Evolutionary conservation across 352 stramenopile species (phyloP), one percentile per base, ranked within the genome.

Genomic region (Phytophthora citrophthora): DNA sequence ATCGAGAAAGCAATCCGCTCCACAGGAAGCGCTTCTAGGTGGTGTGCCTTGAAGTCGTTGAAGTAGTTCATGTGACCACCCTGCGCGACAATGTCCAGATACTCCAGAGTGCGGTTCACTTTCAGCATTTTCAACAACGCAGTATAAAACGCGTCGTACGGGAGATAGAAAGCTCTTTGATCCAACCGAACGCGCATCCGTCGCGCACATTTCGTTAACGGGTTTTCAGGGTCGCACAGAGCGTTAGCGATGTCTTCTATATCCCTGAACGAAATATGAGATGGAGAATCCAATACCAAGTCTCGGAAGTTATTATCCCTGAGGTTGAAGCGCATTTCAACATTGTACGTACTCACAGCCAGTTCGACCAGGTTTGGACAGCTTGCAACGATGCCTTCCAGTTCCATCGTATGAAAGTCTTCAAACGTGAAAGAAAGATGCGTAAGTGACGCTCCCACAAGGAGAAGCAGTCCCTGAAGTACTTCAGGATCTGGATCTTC

Each of bases 111-210:
- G n/a, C 31, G 47, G 36, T 74, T 74, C 36, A 47, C 29, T 29
- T 59, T 31, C 2, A 74, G 49, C 49, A 70, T 60, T 4, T 16
- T 58, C 23, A 62, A 39, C 6, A 74, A 12, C 13, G 48, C 52
- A 27, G 27, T 34, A 16, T 58, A 70, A 15, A 44, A 66, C 12
- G 60, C 36, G 2, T 62, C 39, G n/a, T 40, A 56, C 40, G 27
- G 45, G 15, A 51, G 53, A n/a, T n/a, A 43, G 0, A 52, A 6
- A 10, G 27, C 26, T 10, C 34, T 52, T 13, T 58, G 34, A 43
- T 57, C 53, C 54, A 66, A 41, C 10, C 65, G 60, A 70, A 70
- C 65, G 39, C 65, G 60, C 27, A 74, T 24, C 11, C 54, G 48
- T 57, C 44, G 47, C 5, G 40, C 26, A 39, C 54, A 74, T n/a